These are phyloP conservation scores for Malus asiatica DNA, from an alignment of 306 rosid genomes.

Conservation along the genomic window DNA sequence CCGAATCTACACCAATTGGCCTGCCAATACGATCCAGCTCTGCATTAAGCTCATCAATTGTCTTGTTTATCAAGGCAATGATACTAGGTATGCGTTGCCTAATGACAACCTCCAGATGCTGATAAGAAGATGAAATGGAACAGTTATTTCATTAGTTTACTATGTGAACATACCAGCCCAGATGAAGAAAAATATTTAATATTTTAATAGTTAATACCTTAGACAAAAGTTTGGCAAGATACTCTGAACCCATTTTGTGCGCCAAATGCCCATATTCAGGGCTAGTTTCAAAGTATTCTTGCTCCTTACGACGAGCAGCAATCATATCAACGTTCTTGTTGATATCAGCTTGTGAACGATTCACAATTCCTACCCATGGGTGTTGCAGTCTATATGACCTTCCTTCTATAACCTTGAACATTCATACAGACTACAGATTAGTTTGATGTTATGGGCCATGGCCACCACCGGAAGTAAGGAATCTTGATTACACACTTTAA, in stretches of 20 bases:
- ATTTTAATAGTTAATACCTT: constrained; percentile 42
- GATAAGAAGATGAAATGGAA: constrained; percentile 18
- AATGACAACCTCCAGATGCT: constrained; percentile 97
- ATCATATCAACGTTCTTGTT: constrained; percentile 93
- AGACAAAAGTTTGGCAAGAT: constrained; percentile 95
- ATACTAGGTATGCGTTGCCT: constrained; percentile 98
- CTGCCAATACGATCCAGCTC: constrained; percentile 98
- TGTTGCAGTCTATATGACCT: constrained; percentile 87
- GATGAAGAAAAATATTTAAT: background rate
- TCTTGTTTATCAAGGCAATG: constrained; percentile 83
- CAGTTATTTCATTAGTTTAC: constrained; percentile 5
- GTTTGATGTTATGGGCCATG: background rate
- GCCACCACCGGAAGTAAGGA: constrained; percentile 5
- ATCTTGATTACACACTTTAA: background rate
- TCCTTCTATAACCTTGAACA: constrained; percentile 87
- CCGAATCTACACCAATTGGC: constrained; percentile 87
- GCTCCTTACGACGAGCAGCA: constrained; percentile 84
- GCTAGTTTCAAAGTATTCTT: constrained; percentile 87
- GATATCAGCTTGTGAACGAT: constrained; percentile 98
- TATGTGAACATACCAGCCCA: background rate
- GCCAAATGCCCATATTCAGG: constrained; percentile 97
- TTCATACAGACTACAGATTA: constrained; percentile 23
- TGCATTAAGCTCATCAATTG: constrained; percentile 87
- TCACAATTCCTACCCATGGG: constrained; percentile 99
- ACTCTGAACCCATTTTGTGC: constrained; percentile 95